These are phyloP conservation scores for Pterulicium gracile DNA, from an alignment of 1,284 basidiomycete species.

Conservation along the genomic window DNA sequence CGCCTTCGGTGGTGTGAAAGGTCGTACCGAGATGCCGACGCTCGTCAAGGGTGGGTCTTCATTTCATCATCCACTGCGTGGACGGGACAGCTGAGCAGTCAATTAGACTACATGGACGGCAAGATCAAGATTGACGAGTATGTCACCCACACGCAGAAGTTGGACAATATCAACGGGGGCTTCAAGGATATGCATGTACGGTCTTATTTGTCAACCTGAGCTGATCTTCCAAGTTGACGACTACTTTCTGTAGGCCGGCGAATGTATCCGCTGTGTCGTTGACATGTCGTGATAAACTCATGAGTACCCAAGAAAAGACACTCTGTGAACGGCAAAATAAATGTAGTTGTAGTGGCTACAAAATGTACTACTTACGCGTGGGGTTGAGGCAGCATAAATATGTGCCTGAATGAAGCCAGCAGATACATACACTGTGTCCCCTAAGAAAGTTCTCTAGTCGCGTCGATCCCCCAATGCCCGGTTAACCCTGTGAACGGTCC, in stretches of 20 bases:
- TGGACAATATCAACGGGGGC: constrained; percentile 79
- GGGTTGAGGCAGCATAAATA: too few species aligned
- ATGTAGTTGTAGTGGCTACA: too few species aligned
- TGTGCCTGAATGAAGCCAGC: too few species aligned
- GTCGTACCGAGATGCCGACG: constrained; percentile 86
- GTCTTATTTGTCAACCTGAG: constrained; percentile 20
- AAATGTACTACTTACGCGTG: too few species aligned
- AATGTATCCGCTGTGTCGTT: constrained; percentile 89
- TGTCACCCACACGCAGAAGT: constrained; percentile 69
- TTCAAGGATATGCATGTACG: constrained; percentile 94
- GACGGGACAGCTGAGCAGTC: too few species aligned
- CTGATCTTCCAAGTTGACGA: constrained; percentile 1
- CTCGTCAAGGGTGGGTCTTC: constrained; percentile 71
- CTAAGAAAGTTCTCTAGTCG: too few species aligned
- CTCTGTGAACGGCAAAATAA: too few species aligned
- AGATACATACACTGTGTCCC: too few species aligned
- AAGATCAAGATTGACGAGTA: constrained; percentile 84
- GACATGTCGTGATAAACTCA: constrained; percentile 50
- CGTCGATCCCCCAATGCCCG: too few species aligned
- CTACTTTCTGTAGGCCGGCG: constrained; percentile 45
- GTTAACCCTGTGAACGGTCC: too few species aligned
- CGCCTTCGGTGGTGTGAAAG: constrained; percentile 98
- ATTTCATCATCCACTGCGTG: too few species aligned
- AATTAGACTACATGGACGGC: constrained; percentile 59
- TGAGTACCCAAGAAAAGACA: too few species aligned